Conservation (phyloP, 192 early-diverging fungal genomes). For the Entrophospora sp. region DNA sequence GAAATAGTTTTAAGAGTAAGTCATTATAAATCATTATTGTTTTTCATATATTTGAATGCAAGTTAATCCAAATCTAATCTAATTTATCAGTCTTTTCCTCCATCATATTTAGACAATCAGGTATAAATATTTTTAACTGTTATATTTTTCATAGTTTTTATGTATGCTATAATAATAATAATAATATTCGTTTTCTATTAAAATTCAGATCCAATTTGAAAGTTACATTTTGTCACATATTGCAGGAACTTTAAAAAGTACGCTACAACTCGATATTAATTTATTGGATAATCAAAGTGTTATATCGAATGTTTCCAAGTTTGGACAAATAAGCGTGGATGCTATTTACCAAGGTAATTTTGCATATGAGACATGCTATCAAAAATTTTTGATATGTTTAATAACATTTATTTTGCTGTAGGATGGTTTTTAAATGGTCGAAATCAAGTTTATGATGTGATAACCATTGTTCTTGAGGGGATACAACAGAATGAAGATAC, state of each 20-base stretch:
- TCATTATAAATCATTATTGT: neutral
- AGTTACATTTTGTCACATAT: constrained; percentile 38
- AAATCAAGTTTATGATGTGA: constrained; percentile 38
- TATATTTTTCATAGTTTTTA: too few species aligned
- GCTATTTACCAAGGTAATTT: constrained; percentile 38
- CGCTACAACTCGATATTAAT: constrained; percentile 32
- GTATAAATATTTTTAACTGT: too few species aligned
- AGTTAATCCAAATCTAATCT: neutral
- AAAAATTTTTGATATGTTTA: neutral
- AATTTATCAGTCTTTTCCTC: constrained; percentile 25
- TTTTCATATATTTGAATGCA: neutral
- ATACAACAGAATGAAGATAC: constrained; percentile 16
- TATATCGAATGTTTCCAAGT: constrained; percentile 36
- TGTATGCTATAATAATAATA: too few species aligned
- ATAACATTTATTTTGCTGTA: constrained; percentile 1
- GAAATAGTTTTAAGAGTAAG: constrained; percentile 40
- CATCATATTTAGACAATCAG: constrained; percentile 27
- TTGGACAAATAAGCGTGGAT: constrained; percentile 34
- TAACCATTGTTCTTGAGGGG: constrained; percentile 46
- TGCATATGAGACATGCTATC: neutral
- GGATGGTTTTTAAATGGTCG: constrained; percentile 38
- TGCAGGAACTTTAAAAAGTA: constrained; percentile 29
- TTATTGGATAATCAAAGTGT: constrained; percentile 30
- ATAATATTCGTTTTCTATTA: too few species aligned
- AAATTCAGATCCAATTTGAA: constrained; percentile 37